Evolutionary conservation across 441 rosid species (phyloP).

Genomic region (Adansonia rubrostipa): DNA sequence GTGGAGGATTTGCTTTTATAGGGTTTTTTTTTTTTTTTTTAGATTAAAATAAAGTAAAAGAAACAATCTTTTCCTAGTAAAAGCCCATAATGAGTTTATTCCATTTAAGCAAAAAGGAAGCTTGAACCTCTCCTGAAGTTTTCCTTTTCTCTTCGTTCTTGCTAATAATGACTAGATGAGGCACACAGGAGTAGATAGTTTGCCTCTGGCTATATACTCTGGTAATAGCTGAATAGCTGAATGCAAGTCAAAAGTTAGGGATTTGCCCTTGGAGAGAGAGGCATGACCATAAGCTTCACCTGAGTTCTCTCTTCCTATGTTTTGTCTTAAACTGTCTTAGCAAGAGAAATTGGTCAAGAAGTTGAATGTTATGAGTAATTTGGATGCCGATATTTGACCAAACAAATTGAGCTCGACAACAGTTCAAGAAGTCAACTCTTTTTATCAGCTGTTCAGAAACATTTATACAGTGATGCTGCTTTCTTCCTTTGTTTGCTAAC

Average conservation of each 20-base stretch:
- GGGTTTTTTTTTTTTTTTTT: not conserved
- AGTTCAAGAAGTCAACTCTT: not conserved
- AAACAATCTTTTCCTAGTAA: not conserved
- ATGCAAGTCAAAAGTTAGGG: constrained; percentile 12
- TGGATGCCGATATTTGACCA: not conserved
- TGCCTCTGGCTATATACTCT: not conserved
- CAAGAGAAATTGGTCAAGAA: not conserved
- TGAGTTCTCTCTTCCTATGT: constrained; percentile 3
- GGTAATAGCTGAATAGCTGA: not conserved
- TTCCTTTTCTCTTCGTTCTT: not conserved
- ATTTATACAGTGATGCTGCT: not conserved
- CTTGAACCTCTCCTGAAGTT: not conserved
- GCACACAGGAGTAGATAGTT: not conserved
- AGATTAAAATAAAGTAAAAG: not conserved
- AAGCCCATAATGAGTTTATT: not conserved
- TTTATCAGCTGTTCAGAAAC: not conserved
- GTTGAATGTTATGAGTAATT: constrained; percentile 6
- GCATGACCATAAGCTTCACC: not conserved
- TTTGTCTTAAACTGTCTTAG: not conserved
- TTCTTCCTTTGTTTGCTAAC: not conserved
- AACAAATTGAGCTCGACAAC: not conserved
- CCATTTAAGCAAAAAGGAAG: not conserved
- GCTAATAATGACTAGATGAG: not conserved
- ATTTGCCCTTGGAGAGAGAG: not conserved
- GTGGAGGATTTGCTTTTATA: not conserved